These are phyloP conservation scores for Hypoxylon sp. DNA, from an alignment of 2,329 filamentous ascomycete species.

Conservation along the genomic window DNA sequence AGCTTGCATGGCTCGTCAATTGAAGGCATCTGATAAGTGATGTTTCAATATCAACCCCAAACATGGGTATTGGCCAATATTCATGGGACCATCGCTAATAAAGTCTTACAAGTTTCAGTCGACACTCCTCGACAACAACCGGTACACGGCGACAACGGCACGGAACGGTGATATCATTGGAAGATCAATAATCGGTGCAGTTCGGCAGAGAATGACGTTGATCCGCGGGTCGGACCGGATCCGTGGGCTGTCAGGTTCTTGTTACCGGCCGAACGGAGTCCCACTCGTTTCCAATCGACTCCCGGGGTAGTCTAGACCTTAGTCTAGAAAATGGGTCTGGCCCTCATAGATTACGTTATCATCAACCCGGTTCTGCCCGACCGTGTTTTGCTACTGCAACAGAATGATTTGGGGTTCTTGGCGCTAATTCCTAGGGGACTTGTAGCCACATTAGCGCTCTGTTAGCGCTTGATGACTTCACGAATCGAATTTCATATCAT, in stretches of 20 bases:
- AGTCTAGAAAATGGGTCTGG: constrained; percentile 32
- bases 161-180: constrained; percentile 16
- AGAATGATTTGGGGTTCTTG: constrained; percentile 28
- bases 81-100: neutral
- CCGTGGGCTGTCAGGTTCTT: constrained; percentile 12
- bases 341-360: constrained; percentile 33
- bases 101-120: neutral
- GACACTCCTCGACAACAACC: neutral
- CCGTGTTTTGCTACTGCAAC: constrained; percentile 28
- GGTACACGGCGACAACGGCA: constrained; percentile 17
- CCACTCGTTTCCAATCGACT: constrained; percentile 13
- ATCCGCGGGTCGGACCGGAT: constrained; percentile 42
- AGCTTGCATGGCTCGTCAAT: neutral
- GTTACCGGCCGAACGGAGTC: constrained; percentile 41
- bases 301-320: constrained; percentile 38
- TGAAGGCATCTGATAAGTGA: neutral
- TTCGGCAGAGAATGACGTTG: constrained; percentile 35
- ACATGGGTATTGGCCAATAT: neutral
- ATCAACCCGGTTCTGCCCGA: constrained; percentile 39
- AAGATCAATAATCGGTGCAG: constrained; percentile 25
- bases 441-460: constrained; percentile 12
- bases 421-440: constrained; percentile 9
- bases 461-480: constrained; percentile 36
- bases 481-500: constrained; percentile 22
- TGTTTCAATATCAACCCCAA: neutral